Conservation (phyloP, 73 alveolate species). For the Urostyla sp. region DNA sequence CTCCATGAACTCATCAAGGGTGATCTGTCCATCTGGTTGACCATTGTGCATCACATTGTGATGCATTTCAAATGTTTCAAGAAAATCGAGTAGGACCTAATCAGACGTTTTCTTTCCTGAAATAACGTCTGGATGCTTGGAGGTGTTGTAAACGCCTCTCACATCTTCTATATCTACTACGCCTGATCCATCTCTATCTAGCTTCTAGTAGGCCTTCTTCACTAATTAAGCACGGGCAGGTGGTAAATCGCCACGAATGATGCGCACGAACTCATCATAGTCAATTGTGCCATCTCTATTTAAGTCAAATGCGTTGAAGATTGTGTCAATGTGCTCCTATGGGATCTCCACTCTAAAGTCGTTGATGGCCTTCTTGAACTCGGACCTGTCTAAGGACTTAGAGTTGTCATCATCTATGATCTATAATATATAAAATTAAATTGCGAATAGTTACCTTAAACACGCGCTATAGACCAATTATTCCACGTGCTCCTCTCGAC, state of each 20-base stretch:
- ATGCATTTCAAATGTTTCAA: constrained; percentile 58
- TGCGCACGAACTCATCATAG: constrained; percentile 73
- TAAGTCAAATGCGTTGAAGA: constrained; percentile 56
- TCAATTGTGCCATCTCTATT: constrained; percentile 57
- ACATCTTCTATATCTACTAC: constrained; percentile 77
- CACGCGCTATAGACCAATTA: constrained; percentile 77
- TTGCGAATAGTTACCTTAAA: constrained; percentile 72
- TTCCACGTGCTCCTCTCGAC: constrained; percentile 81
- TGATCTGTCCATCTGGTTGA: constrained; percentile 67
- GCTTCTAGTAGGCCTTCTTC: constrained; percentile 63
- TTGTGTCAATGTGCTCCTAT: constrained; percentile 22
- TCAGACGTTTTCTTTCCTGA: constrained; percentile 57
- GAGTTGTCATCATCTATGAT: constrained; percentile 77
- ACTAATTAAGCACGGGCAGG: constrained; percentile 66
- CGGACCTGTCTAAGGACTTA: constrained; percentile 60
- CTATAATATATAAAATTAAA: constrained; percentile 24
- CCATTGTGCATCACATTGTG: constrained; percentile 67
- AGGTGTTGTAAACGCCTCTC: constrained; percentile 72
- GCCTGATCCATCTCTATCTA: constrained; percentile 75
- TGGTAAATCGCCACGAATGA: constrained; percentile 75
- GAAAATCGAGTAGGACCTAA: constrained; percentile 43
- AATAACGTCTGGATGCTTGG: constrained; percentile 41
- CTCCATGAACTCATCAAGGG: constrained; percentile 82
- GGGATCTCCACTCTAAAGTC: constrained; percentile 59
- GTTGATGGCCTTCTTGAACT: constrained; percentile 57